Conservation (phyloP, 805 yeast species). For the Wickerhamiella slavikovae region DNA sequence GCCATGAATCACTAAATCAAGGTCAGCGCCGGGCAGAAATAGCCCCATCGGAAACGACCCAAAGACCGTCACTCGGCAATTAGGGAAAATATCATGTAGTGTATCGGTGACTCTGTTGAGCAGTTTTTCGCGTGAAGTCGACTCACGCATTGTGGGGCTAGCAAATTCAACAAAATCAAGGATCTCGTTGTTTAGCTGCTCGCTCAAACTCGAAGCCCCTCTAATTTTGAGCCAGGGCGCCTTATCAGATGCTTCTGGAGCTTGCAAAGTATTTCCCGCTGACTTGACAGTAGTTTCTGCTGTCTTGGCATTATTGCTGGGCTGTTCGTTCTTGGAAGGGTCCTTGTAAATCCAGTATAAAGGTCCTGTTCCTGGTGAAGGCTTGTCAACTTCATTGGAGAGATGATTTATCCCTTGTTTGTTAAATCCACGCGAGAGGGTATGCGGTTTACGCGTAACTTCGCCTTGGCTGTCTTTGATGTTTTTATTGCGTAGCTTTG, state of each 20-base stretch:
- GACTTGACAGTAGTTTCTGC: not conserved
- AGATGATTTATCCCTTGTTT: too few species aligned
- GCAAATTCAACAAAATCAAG: slow-evolving; percentile 67
- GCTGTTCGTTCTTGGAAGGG: too few species aligned
- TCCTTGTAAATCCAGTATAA: too few species aligned
- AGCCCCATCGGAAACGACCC: slow-evolving; percentile 90
- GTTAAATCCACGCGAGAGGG: too few species aligned
- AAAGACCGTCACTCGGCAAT: slow-evolving; percentile 63
- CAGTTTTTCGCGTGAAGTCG: slow-evolving; percentile 40
- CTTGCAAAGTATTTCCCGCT: too few species aligned
- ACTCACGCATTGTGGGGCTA: slow-evolving; percentile 65
- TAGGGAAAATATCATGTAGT: slow-evolving; percentile 46
- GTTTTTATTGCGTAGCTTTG: too few species aligned
- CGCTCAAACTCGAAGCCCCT: slow-evolving; percentile 25
- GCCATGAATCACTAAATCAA: slow-evolving; percentile 76
- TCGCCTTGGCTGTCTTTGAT: too few species aligned
- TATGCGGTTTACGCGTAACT: too few species aligned
- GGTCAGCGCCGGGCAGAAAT: slow-evolving; percentile 86
- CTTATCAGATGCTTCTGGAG: too few species aligned
- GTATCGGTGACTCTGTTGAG: slow-evolving; percentile 37
- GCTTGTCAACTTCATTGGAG: too few species aligned
- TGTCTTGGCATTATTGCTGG: not conserved
- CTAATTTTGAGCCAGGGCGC: not conserved
- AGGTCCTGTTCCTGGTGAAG: too few species aligned
- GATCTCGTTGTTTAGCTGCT: slow-evolving; percentile 74